Evolutionary conservation across 1,139 yeast species (phyloP).

Genomic region (Hyphopichia pseudoburtonii): DNA sequence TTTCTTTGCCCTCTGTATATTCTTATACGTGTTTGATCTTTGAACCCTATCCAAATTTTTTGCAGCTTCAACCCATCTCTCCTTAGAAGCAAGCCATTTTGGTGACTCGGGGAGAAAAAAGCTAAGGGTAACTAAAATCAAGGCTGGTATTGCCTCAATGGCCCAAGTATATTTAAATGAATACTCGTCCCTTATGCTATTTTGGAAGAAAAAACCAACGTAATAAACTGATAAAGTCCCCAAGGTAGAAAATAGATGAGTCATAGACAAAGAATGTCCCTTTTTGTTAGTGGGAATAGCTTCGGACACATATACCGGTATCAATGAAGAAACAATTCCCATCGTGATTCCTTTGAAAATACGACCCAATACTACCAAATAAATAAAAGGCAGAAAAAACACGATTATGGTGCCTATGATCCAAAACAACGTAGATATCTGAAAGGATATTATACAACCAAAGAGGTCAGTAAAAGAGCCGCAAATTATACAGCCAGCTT

Average conservation of each 20-base stretch:
- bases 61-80: conserved; percentile 34
- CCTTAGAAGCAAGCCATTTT: conserved; percentile 31
- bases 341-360: conserved; percentile 31
- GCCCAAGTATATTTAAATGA: conserved; percentile 29
- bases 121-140: conserved; percentile 14
- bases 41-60: conserved; percentile 19
- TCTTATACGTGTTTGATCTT: conserved; percentile 7
- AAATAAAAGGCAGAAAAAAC: conserved; percentile 25
- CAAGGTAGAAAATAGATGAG: conserved; percentile 19
- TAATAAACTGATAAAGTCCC: conserved; percentile 25
- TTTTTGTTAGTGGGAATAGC: conserved; percentile 21
- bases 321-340: conserved; percentile 30
- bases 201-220: conserved; percentile 19
- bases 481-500: conserved; percentile 33
- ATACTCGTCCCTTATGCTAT: conserved; percentile 9
- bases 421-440: conserved; percentile 29
- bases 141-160: conserved; percentile 24
- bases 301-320: conserved; percentile 35
- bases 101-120: conserved; percentile 36
- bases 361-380: conserved; percentile 28
- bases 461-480: conserved; percentile 30
- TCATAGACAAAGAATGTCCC: conserved; percentile 24
- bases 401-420: conserved; percentile 23
- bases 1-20: conserved; percentile 10
- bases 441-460: conserved; percentile 29